Conservation (phyloP, 2,329 filamentous ascomycete genomes). For the Ascosphaera apis region DNA sequence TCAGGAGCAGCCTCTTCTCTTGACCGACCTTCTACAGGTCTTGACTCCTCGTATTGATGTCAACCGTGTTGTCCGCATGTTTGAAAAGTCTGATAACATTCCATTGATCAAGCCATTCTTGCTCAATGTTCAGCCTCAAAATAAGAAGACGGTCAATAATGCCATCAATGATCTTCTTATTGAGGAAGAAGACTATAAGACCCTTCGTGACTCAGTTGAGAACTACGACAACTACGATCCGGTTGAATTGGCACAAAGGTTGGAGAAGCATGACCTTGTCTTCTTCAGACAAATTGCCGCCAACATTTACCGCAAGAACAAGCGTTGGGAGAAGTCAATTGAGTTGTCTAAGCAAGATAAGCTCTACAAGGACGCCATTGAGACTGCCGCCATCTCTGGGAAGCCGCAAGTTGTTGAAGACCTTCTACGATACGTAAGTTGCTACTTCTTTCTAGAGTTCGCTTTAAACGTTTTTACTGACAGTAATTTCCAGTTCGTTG, state of each 20-base stretch:
- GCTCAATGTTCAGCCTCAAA: constrained; percentile 84
- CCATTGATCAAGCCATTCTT: constrained; percentile 98
- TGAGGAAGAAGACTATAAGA: constrained; percentile 99
- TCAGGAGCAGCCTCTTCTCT: constrained; percentile 80
- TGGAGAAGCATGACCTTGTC: constrained; percentile 93
- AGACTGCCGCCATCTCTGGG: constrained; percentile 78
- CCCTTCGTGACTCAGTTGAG: constrained; percentile 84
- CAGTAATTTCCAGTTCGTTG: constrained; percentile 51
- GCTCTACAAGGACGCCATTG: constrained; percentile 97
- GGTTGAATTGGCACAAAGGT: constrained; percentile 67
- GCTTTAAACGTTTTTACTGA: constrained; percentile 12
- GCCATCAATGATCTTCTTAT: constrained; percentile 95
- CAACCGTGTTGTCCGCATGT: constrained; percentile 97
- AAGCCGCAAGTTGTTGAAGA: constrained; percentile 91
- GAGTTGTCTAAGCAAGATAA: constrained; percentile 96
- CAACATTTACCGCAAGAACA: constrained; percentile 98
- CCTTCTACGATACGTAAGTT: constrained; percentile 82
- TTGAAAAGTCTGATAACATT: constrained; percentile 94
- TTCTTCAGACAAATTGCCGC: constrained; percentile 99
- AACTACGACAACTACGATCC: constrained; percentile 99
- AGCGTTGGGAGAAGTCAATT: constrained; percentile 99
- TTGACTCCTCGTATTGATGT: constrained; percentile 90
- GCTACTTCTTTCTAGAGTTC: constrained; percentile 1
- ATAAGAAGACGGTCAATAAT: constrained; percentile 95
- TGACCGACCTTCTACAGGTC: constrained; percentile 86